These are phyloP conservation scores for Axilococcus clingmanii DNA, from an alignment of 139 green algal genomes.

Conservation along the genomic window DNA sequence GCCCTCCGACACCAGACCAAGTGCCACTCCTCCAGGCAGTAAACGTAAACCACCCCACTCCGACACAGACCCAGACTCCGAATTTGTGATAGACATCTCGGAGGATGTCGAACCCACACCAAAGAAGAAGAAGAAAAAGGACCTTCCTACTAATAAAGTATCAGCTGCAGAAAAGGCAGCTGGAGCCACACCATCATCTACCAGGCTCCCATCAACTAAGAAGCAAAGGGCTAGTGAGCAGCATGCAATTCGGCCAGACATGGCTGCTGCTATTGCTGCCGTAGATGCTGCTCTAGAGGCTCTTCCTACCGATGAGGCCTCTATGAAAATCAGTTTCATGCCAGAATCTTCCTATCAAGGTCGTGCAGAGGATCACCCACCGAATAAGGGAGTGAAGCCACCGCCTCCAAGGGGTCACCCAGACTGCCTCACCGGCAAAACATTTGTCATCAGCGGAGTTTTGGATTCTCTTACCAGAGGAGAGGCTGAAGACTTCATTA, in stretches of 20 bases:
- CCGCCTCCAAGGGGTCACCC: conserved; percentile 59
- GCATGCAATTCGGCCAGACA: not conserved
- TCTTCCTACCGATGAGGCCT: conserved; percentile 20
- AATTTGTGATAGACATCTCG: conserved; percentile 8
- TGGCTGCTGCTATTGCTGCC: conserved; percentile 15
- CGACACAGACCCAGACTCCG: not conserved
- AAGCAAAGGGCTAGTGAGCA: too few relatives aligned
- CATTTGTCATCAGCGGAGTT: conserved; percentile 84
- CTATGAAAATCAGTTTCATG: conserved; percentile 11
- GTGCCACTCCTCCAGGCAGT: not conserved
- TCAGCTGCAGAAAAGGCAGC: conserved; percentile 1
- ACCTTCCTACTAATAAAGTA: too few relatives aligned
- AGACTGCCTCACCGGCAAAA: conserved; percentile 72
- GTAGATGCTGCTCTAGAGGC: conserved; percentile 21
- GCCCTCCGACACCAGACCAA: not conserved
- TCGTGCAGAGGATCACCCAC: conserved; percentile 21
- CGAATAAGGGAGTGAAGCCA: conserved; percentile 27
- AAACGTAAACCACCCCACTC: too few relatives aligned
- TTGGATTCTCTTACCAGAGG: conserved; percentile 68
- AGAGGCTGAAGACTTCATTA: conserved; percentile 74
- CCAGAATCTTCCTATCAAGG: conserved; percentile 5
- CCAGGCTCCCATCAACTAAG: too few relatives aligned
- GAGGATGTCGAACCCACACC: too few relatives aligned
- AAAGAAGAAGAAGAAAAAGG: conserved; percentile 1
- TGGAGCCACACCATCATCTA: not conserved